phyloP scores from a whole-genome alignment of 2,329 filamentous ascomycete species.

The Cladophialophora yegresii region DNA sequence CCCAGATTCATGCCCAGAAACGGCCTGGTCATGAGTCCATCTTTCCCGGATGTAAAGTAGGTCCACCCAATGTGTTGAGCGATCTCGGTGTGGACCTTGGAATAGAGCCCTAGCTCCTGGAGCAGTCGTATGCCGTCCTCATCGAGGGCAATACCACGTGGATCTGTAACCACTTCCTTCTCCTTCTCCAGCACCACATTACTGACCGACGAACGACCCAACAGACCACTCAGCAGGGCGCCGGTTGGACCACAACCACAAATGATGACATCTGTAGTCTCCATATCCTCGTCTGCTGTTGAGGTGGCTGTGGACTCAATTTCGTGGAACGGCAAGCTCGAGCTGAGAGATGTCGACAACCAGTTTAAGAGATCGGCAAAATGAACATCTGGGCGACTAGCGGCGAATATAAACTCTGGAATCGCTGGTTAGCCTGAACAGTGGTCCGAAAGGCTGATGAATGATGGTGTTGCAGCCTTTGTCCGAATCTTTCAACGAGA shows the following conservation, averaged over 20 bases:
- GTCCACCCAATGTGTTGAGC: conserved; percentile 35
- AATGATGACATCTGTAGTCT: conserved; percentile 40
- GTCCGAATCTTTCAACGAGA: not conserved
- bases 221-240: conserved; percentile 39
- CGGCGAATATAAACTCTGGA: not conserved
- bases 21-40: conserved; percentile 32
- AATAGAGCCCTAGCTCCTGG: conserved; percentile 40
- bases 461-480: not conserved
- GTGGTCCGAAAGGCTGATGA: not conserved
- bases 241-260: conserved; percentile 43
- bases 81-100: conserved; percentile 38
- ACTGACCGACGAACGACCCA: conserved; percentile 35
- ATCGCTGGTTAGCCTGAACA: not conserved
- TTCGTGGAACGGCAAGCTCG: not conserved
- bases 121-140: conserved; percentile 41
- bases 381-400: not conserved
- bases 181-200: conserved; percentile 41
- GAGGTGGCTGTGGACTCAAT: not conserved
- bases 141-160: conserved; percentile 41
- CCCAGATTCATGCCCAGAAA: conserved; percentile 37
- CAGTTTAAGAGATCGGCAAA: not conserved
- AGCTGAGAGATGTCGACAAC: not conserved
- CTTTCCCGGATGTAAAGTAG: conserved; percentile 38
- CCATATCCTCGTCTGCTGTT: conserved; percentile 1
- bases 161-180: conserved; percentile 40